Conservation (phyloP, 495 filamentous ascomycete genomes). For the Penicillium coprophilum region DNA sequence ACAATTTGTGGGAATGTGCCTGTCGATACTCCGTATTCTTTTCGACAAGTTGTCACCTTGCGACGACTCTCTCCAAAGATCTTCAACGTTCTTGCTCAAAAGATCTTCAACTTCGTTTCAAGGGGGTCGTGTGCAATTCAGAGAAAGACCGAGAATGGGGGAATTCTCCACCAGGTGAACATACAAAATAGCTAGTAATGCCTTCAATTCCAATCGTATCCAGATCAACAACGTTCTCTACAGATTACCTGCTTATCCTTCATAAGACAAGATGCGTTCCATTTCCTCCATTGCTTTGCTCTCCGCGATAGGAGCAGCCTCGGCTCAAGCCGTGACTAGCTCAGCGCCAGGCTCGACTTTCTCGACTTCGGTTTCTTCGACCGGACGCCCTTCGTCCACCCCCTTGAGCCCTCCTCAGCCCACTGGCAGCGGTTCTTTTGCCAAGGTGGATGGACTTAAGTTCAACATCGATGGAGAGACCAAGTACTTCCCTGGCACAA, state of each 20-base stretch:
- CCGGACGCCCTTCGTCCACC: neutral
- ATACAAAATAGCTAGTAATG: neutral
- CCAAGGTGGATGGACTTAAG: neutral
- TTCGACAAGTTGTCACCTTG: neutral
- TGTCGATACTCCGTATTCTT: neutral
- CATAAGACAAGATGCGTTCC: neutral
- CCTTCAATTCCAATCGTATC: neutral
- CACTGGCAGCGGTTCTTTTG: neutral
- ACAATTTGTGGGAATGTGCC: neutral
- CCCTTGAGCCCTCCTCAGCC: neutral
- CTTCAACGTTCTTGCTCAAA: neutral
- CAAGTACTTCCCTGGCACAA: neutral
- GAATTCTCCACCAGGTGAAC: neutral
- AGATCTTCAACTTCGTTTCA: neutral
- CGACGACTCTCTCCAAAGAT: neutral
- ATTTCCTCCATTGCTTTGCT: neutral
- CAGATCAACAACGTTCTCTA: neutral
- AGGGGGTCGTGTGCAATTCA: neutral
- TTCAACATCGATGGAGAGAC: neutral
- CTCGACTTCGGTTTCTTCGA: neutral
- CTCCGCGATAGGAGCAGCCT: neutral
- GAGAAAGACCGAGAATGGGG: neutral
- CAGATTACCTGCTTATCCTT: neutral
- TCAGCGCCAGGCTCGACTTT: neutral
- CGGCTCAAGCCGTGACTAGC: neutral